Conservation (phyloP, 257 asterid species). For the Salvia hispanica region DNA sequence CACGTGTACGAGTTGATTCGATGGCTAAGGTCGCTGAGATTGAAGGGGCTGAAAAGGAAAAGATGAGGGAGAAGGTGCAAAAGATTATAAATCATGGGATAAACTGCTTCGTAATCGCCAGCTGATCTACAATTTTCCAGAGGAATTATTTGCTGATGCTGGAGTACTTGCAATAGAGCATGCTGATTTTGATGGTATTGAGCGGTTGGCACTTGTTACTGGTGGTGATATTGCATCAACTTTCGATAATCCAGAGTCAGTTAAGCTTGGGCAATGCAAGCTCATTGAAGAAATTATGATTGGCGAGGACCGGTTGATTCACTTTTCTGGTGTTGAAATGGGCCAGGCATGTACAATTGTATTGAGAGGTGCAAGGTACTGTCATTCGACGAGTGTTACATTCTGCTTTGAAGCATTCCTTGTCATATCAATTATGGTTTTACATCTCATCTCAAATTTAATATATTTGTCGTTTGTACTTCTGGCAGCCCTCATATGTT, state of each 20-base stretch:
- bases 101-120: slow-evolving; percentile 96
- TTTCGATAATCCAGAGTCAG: slow-evolving; percentile 93
- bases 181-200: slow-evolving; percentile 98
- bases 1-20: slow-evolving; percentile 98
- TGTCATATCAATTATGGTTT: background rate
- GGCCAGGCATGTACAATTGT: slow-evolving; percentile 98
- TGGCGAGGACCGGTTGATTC: slow-evolving; percentile 96
- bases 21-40: slow-evolving; percentile 98
- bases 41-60: slow-evolving; percentile 89
- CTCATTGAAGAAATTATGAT: slow-evolving; percentile 97
- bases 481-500: slow-evolving; percentile 73
- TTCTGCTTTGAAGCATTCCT: background rate
- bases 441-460: background rate
- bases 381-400: background rate
- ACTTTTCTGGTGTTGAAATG: slow-evolving; percentile 96
- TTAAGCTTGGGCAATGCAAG: slow-evolving; percentile 91
- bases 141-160: slow-evolving; percentile 96
- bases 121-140: slow-evolving; percentile 92
- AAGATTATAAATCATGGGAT: slow-evolving; percentile 88
- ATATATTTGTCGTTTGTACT: background rate
- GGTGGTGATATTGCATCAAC: slow-evolving; percentile 97
- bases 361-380: slow-evolving; percentile 86
- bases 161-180: slow-evolving; percentile 95
- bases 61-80: slow-evolving; percentile 89
- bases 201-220: slow-evolving; percentile 86